phyloP scores from a whole-genome alignment of 2,329 filamentous ascomycete species.

The Rasamsonia emersonii region DNA sequence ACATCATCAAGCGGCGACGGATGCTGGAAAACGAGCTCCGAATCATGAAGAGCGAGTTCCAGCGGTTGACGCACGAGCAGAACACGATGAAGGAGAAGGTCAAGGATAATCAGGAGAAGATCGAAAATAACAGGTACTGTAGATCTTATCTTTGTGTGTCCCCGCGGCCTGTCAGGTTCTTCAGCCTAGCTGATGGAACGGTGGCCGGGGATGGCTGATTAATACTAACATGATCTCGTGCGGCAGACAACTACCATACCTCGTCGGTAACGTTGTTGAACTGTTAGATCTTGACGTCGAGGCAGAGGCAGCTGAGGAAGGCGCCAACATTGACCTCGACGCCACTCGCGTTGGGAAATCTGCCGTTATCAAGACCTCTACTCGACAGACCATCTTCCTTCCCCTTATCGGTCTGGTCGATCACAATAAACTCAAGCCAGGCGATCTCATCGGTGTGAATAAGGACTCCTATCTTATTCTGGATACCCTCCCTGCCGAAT shows the following conservation, averaged over 20 bases:
- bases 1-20: constrained; percentile 83
- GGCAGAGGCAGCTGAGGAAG: constrained; percentile 91
- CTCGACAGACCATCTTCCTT: constrained; percentile 95
- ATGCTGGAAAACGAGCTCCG: constrained; percentile 94
- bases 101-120: constrained; percentile 98
- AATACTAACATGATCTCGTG: constrained; percentile 10
- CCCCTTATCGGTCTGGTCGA: constrained; percentile 95
- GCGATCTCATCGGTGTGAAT: constrained; percentile 94
- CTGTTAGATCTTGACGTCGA: constrained; percentile 93
- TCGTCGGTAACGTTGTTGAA: constrained; percentile 97
- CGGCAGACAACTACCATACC: constrained; percentile 84
- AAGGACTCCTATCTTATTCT: constrained; percentile 98
- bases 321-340: constrained; percentile 96
- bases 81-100: constrained; percentile 96
- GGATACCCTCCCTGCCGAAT: constrained; percentile 93
- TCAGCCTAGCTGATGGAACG: too few relatives aligned
- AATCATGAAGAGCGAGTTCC: constrained; percentile 97
- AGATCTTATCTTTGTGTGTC: constrained; percentile 12
- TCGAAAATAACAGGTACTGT: constrained; percentile 91
- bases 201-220: too few relatives aligned
- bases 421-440: constrained; percentile 87
- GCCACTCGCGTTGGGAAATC: constrained; percentile 95
- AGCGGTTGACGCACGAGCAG: constrained; percentile 91
- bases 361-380: constrained; percentile 98
- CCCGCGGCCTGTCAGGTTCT: constrained; percentile 1